These are phyloP conservation scores for Vitis hybrid DNA, from an alignment of 177 flowering plant species.

Conservation along the genomic window DNA sequence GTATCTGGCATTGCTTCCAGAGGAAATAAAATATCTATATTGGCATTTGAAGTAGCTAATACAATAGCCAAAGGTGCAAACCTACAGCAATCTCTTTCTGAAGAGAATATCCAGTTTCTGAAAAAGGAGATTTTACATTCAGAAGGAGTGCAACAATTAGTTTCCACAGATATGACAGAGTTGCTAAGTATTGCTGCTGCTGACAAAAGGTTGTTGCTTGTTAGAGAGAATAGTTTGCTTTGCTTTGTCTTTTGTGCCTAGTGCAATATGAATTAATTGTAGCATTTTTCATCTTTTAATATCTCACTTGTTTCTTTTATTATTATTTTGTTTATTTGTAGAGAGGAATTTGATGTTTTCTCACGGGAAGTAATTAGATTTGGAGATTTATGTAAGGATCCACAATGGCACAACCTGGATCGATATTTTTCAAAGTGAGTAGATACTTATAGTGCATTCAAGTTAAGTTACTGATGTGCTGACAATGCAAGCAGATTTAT, in stretches of 20 bases:
- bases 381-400: constrained; percentile 86
- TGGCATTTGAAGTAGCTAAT: constrained; percentile 96
- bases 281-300: neutral
- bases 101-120: constrained; percentile 60
- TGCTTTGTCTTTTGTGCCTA: neutral
- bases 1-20: constrained; percentile 45
- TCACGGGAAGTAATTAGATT: constrained; percentile 75
- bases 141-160: constrained; percentile 66
- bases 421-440: constrained; percentile 75
- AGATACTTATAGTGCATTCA: constrained; percentile 9
- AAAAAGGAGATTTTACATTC: constrained; percentile 64
- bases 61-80: constrained; percentile 78
- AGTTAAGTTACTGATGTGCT: constrained; percentile 5
- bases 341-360: constrained; percentile 78
- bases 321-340: constrained; percentile 21
- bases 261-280: neutral
- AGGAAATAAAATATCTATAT: constrained; percentile 62
- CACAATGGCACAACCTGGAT: constrained; percentile 86
- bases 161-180: constrained; percentile 71
- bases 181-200: constrained; percentile 74
- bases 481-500: constrained; percentile 5
- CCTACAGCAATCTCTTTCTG: constrained; percentile 72
- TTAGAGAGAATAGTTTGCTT: neutral
- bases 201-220: constrained; percentile 73
- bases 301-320: neutral